Base-by-base conservation (phyloP, 1,284 basidiomycete species). In the Phylloboletellus chloephorus region DNA sequence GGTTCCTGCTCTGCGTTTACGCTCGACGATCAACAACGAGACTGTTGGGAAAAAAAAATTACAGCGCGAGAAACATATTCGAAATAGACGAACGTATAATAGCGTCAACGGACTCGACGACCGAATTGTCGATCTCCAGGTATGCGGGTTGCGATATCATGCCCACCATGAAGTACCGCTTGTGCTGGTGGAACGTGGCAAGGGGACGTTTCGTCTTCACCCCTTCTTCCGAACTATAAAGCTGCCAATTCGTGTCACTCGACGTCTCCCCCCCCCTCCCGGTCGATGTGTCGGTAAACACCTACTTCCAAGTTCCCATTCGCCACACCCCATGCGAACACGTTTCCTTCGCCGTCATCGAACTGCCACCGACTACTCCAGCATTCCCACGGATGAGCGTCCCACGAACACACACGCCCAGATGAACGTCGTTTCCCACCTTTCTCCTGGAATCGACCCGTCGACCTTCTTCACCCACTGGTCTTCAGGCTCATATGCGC, bases 111-210 rank as follows among this genome's bases (percentile, higher is more conserved):
- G 63, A 64, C 21, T 64, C 61, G 39, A 64, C 40, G n/a, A 58
- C 51, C 10, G 57, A 52, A 21, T 57, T 49, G 32, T 67, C 61
- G 17, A 71, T 47, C 39, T 69, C 68, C 26, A 71, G 42, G 46
- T 61, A 67, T 13, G 67, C 65, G 10, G 60, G 49, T 26, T 62
- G 58, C 17, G 63, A 67, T 52, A 71, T 63, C 37, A 53, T 50
- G 9, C 68, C 56, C 5, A 71, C 53, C 21, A 56, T 48, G 43
- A 66, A 37, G 46, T 60, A 60, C 7, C 71, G 60, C 44, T 61
- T 64, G 50, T 68, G 60, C 29, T 51, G 58, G 45, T 65, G 53
- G 45, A 65, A 69, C 12, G 60, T 57, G 5, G 62, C 70, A 12
- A 71, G 49, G 11, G 49, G 42, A 10, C 43, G 39, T 24, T 44